Percentiles rank a stretch among this genome's conserved stretches.
Conservation (phyloP, 2,329 filamentous ascomycete species). For the Dothideomycetes sp. region DNA sequence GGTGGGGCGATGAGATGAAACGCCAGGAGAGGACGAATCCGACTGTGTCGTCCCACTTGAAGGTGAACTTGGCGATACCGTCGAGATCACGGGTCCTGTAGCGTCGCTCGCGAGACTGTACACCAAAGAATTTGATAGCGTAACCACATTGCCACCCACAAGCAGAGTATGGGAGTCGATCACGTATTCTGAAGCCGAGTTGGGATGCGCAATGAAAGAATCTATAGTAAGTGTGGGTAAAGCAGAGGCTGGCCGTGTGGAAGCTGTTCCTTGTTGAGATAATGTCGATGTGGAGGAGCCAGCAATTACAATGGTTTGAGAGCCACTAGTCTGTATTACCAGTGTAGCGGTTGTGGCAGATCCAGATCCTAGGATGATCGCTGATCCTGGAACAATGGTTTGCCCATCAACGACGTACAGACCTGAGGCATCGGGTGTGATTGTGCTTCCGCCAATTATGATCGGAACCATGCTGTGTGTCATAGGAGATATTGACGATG, state of each 20-base stretch:
- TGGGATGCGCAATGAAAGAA: slow-evolving; percentile 3
- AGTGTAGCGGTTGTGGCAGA: background rate
- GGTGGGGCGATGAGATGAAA: no score
- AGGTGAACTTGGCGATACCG: no score
- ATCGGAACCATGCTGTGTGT: background rate
- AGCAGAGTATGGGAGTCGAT: slow-evolving; percentile 11
- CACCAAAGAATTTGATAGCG: no score
- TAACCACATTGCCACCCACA: no score
- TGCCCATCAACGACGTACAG: slow-evolving; percentile 7
- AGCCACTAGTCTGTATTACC: background rate
- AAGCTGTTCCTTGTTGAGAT: background rate
- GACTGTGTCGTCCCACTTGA: no score
- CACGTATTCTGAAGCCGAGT: slow-evolving; percentile 8
- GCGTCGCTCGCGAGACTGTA: no score
- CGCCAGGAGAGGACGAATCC: no score
- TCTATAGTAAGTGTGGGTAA: background rate
- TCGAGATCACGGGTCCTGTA: no score
- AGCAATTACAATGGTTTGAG: background rate
- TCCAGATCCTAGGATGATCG: slow-evolving; percentile 6
- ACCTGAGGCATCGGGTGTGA: slow-evolving; percentile 2
- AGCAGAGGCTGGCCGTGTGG: background rate
- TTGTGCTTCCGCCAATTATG: slow-evolving; percentile 2
- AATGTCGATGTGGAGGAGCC: background rate
- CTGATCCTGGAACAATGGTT: slow-evolving; percentile 4
- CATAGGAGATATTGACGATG: background rate